Percentiles rank a stretch among this genome's conserved stretches.
These are phyloP conservation scores for Didymella keratinophila DNA, from an alignment of 2,329 filamentous ascomycete species.

Conservation along the genomic window DNA sequence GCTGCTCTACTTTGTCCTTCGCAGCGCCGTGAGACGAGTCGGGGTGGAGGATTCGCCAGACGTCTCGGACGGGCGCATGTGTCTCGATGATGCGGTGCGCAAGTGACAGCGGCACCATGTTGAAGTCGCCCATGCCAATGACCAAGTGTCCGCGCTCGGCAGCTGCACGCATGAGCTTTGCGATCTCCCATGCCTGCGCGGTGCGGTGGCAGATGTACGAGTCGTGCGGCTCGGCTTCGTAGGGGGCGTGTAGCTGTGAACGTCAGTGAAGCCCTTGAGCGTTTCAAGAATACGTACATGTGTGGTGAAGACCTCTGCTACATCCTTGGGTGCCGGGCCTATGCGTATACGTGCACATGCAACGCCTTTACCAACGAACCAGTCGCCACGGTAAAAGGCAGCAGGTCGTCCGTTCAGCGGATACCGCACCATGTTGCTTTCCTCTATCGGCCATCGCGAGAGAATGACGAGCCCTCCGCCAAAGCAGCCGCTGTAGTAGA, in stretches of 20 bases:
- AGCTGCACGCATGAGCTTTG: conserved; percentile 85
- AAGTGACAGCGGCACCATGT: conserved; percentile 89
- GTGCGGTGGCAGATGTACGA: conserved; percentile 90
- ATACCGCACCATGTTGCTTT: conserved; percentile 85
- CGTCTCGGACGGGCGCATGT: conserved; percentile 79
- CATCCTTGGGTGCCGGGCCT: conserved; percentile 68
- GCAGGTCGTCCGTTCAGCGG: conserved; percentile 93
- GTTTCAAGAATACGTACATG: conserved; percentile 62
- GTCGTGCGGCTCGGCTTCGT: conserved; percentile 79
- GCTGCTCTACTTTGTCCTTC: conserved; percentile 70
- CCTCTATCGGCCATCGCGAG: conserved; percentile 89
- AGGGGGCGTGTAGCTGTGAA: conserved; percentile 77
- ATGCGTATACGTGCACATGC: conserved; percentile 82
- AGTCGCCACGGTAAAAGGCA: conserved; percentile 93
- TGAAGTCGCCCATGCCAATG: conserved; percentile 90
- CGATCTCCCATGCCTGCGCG: conserved; percentile 93
- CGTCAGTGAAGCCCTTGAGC: not conserved
- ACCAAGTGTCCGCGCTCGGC: conserved; percentile 82
- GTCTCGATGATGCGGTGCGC: conserved; percentile 83
- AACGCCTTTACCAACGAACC: conserved; percentile 95
- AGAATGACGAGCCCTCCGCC: conserved; percentile 89
- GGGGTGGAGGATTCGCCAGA: conserved; percentile 85
- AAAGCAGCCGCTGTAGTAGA: conserved; percentile 89
- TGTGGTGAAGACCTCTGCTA: conserved; percentile 91
- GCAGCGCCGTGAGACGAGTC: conserved; percentile 81